Evolutionary conservation across 345 rosid species (phyloP), one percentile per base, ranked within the genome.

Genomic region (Litchi chinensis): DNA sequence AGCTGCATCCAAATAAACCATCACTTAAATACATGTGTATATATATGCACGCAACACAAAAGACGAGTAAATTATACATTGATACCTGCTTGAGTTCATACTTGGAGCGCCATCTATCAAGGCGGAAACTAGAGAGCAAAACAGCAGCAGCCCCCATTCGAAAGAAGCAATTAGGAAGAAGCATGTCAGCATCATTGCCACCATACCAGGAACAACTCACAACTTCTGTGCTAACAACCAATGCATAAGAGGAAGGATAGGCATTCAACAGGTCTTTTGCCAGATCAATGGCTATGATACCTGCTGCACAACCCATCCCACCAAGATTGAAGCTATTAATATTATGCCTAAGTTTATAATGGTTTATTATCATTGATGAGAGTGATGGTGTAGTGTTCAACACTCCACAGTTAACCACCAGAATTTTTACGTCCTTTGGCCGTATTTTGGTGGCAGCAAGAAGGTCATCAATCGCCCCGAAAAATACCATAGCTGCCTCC

Each of bases 231-330:
- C 92, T 91, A 60, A 90, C 93, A 0, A 88, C 93, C 37, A 90
- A 82, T 4, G 94, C 98, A 11, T 90, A 89, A 7, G 84, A 79
- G 10, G 88, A 86, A 21, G 88, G 94, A 78, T 88, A 80, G 8
- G 87, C 91, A 26, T 77, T 81, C 77, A 92, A 44, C 15, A 91
- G 85, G 78, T 91, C 91, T 82, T 79, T 88, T 2, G 91, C 94
- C 44, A 91, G 79, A 79, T 88, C 94, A 78, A 92, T 77, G 5
- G 94, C 94, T 73, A 90, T 85, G 79, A 90, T 82, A n/a, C 96
- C 96, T 0, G 94, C 94, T 13, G 93, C 80, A 48, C 98, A 92
- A 0, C 97, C 93, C 98, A 90, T 93, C 15, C 95, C 98, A 40
- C 93, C 95, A 18, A 93, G 89, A 74, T 92, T 92, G 86, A 85